Evolutionary conservation across 1,139 yeast genomes (phyloP), one percentile per base, ranked within the genome.

Genomic region (Candida mesenterica): DNA sequence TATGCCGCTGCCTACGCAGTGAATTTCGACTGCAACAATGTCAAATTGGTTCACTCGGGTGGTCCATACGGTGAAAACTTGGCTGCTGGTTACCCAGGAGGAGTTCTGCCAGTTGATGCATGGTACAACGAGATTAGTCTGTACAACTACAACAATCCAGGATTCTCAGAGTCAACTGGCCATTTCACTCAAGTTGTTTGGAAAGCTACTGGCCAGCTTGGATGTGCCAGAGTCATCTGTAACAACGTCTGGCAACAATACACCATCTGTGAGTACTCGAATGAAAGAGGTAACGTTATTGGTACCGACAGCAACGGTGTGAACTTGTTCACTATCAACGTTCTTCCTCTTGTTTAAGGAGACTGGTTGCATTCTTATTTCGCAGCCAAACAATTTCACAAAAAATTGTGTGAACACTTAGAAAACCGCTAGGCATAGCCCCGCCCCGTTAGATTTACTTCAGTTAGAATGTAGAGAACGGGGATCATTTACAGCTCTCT

Each of bases 131-230:
- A 81, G 61, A 79, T 77, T 46, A 40, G 50, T n/a, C 43, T 56
- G 39, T 82, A 79, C 60, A 59, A 72, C 57, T 77, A 50, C 61
- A 39, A 43, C 32, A 55, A 63, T 37, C 78, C 80, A 26, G 73
- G 73, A 8, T 59, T 59, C 52, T 53, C 62, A 37, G 66, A 62
- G 37, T 58, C 61, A 12, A 65, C 75, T 16, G 84, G 85, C 30
- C 89, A 82, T 55, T 82, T 81, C 61, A 80, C 88, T 10, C 88
- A 81, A 57, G 53, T 81, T 32, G 72, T 82, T n/a, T 82, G 89
- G 89, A 72, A 72, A 44, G 46, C 67, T 5, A 61, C 82, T 28
- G 57, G 75, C 19, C 57, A 70, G 43, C 57, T 82, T 27, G 88
- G 88, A 25, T 82, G 89, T 65, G 85, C 81, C 36, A 62, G 62